Evolutionary conservation across 768 basidiomycete species (phyloP).

Genomic region (Saitozyma sp.): DNA sequence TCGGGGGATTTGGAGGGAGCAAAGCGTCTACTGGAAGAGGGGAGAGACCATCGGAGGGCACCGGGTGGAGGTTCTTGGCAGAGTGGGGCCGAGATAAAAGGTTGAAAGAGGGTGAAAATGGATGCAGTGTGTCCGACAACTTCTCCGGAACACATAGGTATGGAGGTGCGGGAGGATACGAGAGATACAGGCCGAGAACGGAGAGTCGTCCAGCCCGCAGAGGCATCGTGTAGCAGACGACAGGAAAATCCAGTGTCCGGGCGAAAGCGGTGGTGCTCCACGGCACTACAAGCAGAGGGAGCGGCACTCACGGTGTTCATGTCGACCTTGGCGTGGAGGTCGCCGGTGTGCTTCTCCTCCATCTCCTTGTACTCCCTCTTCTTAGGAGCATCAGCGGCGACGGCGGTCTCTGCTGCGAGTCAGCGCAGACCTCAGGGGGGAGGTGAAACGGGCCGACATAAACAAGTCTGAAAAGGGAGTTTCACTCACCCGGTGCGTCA

Average conservation of each 20-base stretch:
- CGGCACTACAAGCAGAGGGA: not conserved
- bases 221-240: not conserved
- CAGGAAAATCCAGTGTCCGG: not conserved
- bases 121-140: too few species aligned
- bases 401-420: not conserved
- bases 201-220: not conserved
- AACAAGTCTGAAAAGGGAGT: conserved; percentile 4
- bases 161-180: not conserved
- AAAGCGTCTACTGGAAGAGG: not conserved
- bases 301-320: conserved; percentile 44
- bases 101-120: not conserved
- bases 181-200: not conserved
- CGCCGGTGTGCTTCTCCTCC: conserved; percentile 46
- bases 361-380: conserved; percentile 52
- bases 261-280: too few species aligned
- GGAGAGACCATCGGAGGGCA: too few species aligned
- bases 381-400: conserved; percentile 15
- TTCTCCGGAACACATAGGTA: too few species aligned
- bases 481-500: conserved; percentile 29
- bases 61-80: not conserved
- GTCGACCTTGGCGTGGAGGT: conserved; percentile 47
- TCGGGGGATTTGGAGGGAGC: not conserved
- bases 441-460: not conserved
- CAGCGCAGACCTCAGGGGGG: not conserved
- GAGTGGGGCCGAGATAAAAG: not conserved